Percentiles rank a stretch among this genome's conserved stretches.
phyloP scores from a whole-genome alignment of 179 eudicot genomes.

The Carnegiea gigantea region DNA sequence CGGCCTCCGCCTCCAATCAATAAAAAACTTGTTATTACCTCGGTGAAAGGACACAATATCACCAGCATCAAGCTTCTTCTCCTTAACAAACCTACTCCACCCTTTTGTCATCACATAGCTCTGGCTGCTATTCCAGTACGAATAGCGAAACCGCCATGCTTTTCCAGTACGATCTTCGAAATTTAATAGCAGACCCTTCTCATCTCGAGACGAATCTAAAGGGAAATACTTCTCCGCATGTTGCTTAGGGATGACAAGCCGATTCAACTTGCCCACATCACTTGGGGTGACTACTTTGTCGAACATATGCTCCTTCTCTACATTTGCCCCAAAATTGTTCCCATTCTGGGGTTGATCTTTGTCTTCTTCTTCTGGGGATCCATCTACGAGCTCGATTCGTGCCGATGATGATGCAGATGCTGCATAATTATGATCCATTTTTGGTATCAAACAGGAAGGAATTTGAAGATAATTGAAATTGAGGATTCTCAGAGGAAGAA shows the following conservation, averaged over 20 bases:
- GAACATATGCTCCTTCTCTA: slow-evolving; percentile 45
- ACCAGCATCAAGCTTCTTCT: slow-evolving; percentile 72
- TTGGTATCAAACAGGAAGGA: no score
- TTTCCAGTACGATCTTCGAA: slow-evolving; percentile 69
- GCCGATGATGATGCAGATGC: background rate
- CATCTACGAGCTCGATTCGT: background rate
- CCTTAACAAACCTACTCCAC: slow-evolving; percentile 93
- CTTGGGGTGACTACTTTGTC: slow-evolving; percentile 85
- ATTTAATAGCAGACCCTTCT: slow-evolving; percentile 63
- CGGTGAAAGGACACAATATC: slow-evolving; percentile 68
- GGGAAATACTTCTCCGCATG: slow-evolving; percentile 97
- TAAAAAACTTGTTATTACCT: background rate
- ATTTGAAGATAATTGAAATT: no score
- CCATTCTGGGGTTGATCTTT: background rate
- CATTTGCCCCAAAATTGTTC: background rate
- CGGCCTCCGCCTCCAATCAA: slow-evolving; percentile 1
- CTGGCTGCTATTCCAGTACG: slow-evolving; percentile 95
- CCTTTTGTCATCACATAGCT: slow-evolving; percentile 85
- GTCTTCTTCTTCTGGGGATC: background rate
- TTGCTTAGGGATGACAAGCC: slow-evolving; percentile 89
- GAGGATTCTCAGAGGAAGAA: no score
- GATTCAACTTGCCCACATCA: slow-evolving; percentile 85
- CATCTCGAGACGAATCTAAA: slow-evolving; percentile 31
- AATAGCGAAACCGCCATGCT: slow-evolving; percentile 86
- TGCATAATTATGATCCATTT: background rate